These are phyloP conservation scores for Furcasterigmium sp. DNA, from an alignment of 2,329 filamentous ascomycete genomes.

Conservation along the genomic window DNA sequence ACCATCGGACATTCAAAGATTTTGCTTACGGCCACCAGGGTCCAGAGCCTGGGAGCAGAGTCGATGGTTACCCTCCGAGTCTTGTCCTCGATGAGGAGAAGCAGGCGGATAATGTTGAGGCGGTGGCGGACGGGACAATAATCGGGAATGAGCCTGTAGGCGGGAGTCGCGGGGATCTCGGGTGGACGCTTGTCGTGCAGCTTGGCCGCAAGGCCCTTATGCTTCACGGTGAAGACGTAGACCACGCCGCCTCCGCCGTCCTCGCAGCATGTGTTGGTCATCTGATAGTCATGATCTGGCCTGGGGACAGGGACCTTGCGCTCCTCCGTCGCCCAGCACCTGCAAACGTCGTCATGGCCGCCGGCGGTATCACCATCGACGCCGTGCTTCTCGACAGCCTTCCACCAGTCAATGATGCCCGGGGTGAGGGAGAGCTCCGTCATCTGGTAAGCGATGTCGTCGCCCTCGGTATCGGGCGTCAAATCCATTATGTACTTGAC, in stretches of 20 bases:
- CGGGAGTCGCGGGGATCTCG: conserved; percentile 4
- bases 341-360: conserved; percentile 37
- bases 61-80: conserved; percentile 51
- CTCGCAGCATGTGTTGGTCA: not conserved
- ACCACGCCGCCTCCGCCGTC: not conserved
- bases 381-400: conserved; percentile 25
- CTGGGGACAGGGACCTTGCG: not conserved
- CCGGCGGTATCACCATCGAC: conserved; percentile 22
- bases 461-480: conserved; percentile 56
- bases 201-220: not conserved
- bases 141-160: conserved; percentile 37
- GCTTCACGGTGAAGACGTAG: not conserved
- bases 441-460: conserved; percentile 55
- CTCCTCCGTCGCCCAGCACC: conserved; percentile 15
- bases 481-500: conserved; percentile 59
- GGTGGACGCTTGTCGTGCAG: conserved; percentile 12
- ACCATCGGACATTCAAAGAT: conserved; percentile 55
- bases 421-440: conserved; percentile 53
- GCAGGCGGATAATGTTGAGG: conserved; percentile 56
- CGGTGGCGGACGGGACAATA: conserved; percentile 62
- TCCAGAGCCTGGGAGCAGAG: conserved; percentile 63
- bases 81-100: conserved; percentile 52
- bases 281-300: not conserved
- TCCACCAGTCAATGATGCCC: conserved; percentile 51
- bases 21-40: conserved; percentile 57